Percentiles rank a stretch among this genome's conserved stretches.
Conservation (phyloP, 768 basidiomycete genomes). For the Lactarius akahatsu region DNA sequence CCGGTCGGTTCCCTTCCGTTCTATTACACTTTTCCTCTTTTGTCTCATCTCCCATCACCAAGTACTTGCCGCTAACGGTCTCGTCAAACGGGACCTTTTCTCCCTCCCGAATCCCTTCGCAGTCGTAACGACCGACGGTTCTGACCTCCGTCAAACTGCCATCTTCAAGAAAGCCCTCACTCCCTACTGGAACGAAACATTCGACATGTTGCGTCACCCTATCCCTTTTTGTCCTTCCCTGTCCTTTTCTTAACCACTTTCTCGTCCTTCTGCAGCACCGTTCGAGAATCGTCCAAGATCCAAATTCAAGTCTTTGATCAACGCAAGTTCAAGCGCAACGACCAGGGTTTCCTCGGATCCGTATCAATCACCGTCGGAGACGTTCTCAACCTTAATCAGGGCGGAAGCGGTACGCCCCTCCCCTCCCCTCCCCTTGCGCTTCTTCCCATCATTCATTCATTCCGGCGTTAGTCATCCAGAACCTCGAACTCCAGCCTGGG, state of each 20-base stretch:
- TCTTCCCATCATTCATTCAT: neutral
- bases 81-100: conserved; percentile 76
- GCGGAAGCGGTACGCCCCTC: conserved; percentile 31
- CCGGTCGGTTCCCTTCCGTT: conserved; percentile 7
- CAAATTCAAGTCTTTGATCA: conserved; percentile 90
- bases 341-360: conserved; percentile 65
- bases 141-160: conserved; percentile 70
- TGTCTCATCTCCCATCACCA: conserved; percentile 11
- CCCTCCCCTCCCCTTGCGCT: neutral
- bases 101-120: conserved; percentile 87
- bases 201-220: conserved; percentile 61
- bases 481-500: conserved; percentile 71
- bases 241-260: neutral
- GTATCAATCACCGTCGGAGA: conserved; percentile 46
- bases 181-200: conserved; percentile 83
- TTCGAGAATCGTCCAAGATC: conserved; percentile 73
- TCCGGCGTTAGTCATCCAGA: conserved; percentile 55
- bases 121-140: conserved; percentile 81
- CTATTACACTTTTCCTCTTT: neutral
- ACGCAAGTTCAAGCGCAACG: conserved; percentile 81
- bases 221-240: neutral
- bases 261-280: conserved; percentile 45
- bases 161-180: conserved; percentile 66
- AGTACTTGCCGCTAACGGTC: conserved; percentile 77
- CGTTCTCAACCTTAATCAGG: conserved; percentile 41